Conservation (phyloP, 805 yeast genomes). For the Saccharomycopsis sp. region DNA sequence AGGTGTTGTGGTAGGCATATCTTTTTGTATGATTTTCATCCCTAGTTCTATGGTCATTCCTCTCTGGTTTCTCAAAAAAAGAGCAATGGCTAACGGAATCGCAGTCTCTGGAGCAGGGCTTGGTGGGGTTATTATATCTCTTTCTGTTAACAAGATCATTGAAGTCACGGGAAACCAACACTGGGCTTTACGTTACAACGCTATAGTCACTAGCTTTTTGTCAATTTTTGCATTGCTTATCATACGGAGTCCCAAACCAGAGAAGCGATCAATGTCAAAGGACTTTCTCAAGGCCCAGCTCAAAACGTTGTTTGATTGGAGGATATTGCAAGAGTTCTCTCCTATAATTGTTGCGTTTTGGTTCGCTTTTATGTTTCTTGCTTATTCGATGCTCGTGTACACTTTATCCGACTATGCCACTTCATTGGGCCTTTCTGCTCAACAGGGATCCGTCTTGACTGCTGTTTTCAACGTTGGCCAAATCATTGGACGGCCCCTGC, state of each 20-base stretch:
- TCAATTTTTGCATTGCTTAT: conserved; percentile 9
- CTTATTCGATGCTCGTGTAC: conserved; percentile 39
- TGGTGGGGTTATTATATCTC: conserved; percentile 32
- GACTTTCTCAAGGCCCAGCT: conserved; percentile 24
- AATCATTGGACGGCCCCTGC: conserved; percentile 41
- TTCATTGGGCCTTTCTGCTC: conserved; percentile 39
- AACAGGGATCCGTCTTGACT: conserved; percentile 41
- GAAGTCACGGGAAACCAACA: conserved; percentile 20
- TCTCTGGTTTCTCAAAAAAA: conserved; percentile 60
- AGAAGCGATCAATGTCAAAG: conserved; percentile 26
- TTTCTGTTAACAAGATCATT: conserved; percentile 26
- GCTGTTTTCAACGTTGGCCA: conserved; percentile 43
- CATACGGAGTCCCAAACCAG: conserved; percentile 26
- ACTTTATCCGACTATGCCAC: conserved; percentile 42
- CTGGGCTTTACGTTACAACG: conserved; percentile 20
- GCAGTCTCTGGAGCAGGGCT: conserved; percentile 29
- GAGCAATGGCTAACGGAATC: conserved; percentile 38
- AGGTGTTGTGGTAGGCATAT: conserved; percentile 54
- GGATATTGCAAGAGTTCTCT: conserved; percentile 29
- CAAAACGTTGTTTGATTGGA: conserved; percentile 31
- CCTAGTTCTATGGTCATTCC: conserved; percentile 59
- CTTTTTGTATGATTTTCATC: conserved; percentile 45
- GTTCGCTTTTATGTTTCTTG: conserved; percentile 33
- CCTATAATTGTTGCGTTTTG: conserved; percentile 34
- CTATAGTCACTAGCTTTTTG: conserved; percentile 9